A percentile compares a stretch with the other conserved stretches of the same genome.
phyloP scores from a whole-genome alignment of 768 basidiomycete species.

The Termitomyces sp. region DNA sequence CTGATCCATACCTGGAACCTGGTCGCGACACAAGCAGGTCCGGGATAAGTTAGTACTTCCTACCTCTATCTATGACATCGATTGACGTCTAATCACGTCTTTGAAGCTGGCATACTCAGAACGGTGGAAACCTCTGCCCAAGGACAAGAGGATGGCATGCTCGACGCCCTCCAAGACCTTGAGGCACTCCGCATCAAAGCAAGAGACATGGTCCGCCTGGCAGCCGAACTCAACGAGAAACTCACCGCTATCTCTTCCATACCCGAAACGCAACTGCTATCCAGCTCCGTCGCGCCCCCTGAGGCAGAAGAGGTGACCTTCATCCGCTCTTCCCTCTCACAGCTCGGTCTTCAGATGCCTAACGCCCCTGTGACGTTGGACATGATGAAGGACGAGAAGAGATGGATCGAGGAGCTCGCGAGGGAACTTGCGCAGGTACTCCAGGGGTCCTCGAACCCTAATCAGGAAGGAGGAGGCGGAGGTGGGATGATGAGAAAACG shows the following conservation, averaged over 20 bases:
- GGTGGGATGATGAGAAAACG: constrained; percentile 74
- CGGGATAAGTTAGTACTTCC: constrained; percentile 54
- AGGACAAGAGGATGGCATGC: constrained; percentile 61
- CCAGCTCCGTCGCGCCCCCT: constrained; percentile 22
- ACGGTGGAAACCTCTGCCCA: constrained; percentile 68
- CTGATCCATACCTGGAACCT: neutral
- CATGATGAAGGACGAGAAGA: constrained; percentile 79
- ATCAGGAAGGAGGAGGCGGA: constrained; percentile 25
- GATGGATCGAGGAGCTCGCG: constrained; percentile 78
- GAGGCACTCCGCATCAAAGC: constrained; percentile 90
- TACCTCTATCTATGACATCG: neutral
- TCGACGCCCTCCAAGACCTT: constrained; percentile 78
- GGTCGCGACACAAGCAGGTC: constrained; percentile 25
- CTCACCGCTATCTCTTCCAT: constrained; percentile 45
- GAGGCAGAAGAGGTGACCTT: constrained; percentile 85
- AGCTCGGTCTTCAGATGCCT: constrained; percentile 77
- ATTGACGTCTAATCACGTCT: neutral
- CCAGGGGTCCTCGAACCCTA: constrained; percentile 30
- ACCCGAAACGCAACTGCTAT: constrained; percentile 19
- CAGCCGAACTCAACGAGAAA: constrained; percentile 82
- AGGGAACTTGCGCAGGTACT: constrained; percentile 78
- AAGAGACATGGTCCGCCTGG: constrained; percentile 88
- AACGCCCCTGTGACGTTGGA: constrained; percentile 84
- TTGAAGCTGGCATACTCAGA: constrained; percentile 63
- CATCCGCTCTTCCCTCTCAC: constrained; percentile 85